Evolutionary conservation across 805 yeast genomes (phyloP), one percentile per base, ranked within the genome.

Genomic region (Ogataea neopini): DNA sequence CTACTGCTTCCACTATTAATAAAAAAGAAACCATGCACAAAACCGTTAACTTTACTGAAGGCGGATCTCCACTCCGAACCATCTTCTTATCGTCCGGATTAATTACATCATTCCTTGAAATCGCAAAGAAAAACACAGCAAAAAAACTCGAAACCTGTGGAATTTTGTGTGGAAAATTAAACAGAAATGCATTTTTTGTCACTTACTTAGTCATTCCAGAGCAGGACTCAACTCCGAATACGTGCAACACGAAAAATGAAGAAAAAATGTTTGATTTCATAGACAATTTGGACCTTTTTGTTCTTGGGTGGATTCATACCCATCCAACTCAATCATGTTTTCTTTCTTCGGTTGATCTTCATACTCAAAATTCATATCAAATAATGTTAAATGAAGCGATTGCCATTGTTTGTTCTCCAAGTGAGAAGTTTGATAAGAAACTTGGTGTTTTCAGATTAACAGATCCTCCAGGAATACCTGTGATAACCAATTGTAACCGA

Each of bases 321-420:
- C 88, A 83, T 59, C 88, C 88, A 5, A 79, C 87, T 9, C 88
- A 83, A 59, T 70, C 85, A n/a, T 83, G 88, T 53, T 83, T 83
- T 59, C 63, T 83, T 61, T 78, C 84, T 10, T 79, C 86, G 0
- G 78, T 83, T 39, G 88, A 83, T 57, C 64, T 83, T 44, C 88
- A 83, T 62, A 83, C 88, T 2, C 88, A 83, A 51, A 78, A 77
- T 50, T 76, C 85, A 2, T 83, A 83, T 61, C 88, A 83, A 63
- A 72, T 81, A 42, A 82, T 83, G 88, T 67, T 83, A 13, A 82
- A 84, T 22, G 88, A 83, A 60, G 83, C 86, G 0, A 74, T 83
- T 25, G 88, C 88, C 11, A 73, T 83, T 23, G 88, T 83, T 1
- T 79, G 85, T 57, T 74, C 88, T 1, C 88, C 88, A 10, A 58